Evolutionary conservation across 768 basidiomycete genomes (phyloP).

Genomic region (Mycena polygramma): DNA sequence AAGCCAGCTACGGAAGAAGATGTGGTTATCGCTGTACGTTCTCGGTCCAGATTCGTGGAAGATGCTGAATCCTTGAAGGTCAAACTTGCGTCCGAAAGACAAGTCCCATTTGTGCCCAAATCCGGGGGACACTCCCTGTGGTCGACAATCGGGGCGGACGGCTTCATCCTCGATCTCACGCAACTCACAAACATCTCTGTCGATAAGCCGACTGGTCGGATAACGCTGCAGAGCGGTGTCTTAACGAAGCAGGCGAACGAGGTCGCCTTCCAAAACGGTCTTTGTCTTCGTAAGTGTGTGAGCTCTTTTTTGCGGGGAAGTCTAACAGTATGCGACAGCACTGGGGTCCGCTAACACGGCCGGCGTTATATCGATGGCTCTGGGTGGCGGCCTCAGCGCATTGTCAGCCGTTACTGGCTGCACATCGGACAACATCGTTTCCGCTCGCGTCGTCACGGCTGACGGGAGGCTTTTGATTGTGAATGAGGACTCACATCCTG

Average conservation of each 20-base stretch:
- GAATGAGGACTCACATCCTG: not conserved
- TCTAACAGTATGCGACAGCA: not conserved
- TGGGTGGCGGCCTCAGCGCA: not conserved
- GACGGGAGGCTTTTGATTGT: not conserved
- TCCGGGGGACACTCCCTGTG: slow-evolving; percentile 8
- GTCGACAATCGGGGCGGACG: slow-evolving; percentile 14
- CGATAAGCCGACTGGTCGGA: not conserved
- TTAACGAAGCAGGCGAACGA: slow-evolving; percentile 5
- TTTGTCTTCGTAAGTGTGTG: slow-evolving; percentile 3
- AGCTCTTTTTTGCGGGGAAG: not conserved
- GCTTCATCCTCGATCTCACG: slow-evolving; percentile 17
- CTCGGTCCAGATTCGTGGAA: not conserved
- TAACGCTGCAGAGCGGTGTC: slow-evolving; percentile 1
- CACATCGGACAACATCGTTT: slow-evolving; percentile 14
- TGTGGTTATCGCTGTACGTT: not conserved
- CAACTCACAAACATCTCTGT: slow-evolving; percentile 3
- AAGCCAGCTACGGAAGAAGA: not conserved
- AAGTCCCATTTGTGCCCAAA: slow-evolving; percentile 5
- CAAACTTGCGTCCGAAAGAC: not conserved
- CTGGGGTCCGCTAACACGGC: not conserved
- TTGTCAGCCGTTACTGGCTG: not conserved
- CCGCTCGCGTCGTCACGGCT: slow-evolving; percentile 13
- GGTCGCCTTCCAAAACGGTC: slow-evolving; percentile 3
- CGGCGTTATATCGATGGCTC: not conserved
- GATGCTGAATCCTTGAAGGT: not conserved